Evolutionary conservation across 768 basidiomycete genomes (phyloP).

Genomic region (Russula sp.): DNA sequence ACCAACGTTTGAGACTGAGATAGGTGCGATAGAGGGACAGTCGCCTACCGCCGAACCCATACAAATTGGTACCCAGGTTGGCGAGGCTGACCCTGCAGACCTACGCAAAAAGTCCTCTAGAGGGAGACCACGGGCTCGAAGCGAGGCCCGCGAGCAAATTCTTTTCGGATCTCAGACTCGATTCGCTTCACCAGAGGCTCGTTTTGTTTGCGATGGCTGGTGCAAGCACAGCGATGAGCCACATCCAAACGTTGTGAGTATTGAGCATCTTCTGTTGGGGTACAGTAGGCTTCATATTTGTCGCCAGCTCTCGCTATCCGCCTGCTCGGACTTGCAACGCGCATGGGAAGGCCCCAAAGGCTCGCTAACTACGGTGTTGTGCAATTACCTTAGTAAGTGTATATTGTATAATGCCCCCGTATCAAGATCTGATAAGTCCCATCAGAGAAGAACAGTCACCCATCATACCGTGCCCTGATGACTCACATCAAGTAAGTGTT

Average conservation of each 20-base stretch:
- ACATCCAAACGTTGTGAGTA: constrained; percentile 24
- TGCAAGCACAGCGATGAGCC: constrained; percentile 11
- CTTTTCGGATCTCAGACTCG: constrained; percentile 9
- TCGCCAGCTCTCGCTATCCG: constrained; percentile 29
- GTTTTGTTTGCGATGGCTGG: constrained; percentile 30
- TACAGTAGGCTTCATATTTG: neutral
- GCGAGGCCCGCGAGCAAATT: neutral
- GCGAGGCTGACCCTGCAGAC: too few species aligned
- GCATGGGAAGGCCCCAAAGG: constrained; percentile 32
- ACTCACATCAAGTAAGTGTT: constrained; percentile 25
- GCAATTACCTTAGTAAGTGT: constrained; percentile 25
- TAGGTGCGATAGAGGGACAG: neutral
- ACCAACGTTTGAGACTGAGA: neutral
- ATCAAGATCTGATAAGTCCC: constrained; percentile 4
- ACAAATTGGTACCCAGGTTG: neutral
- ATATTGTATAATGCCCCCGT: neutral
- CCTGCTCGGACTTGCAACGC: constrained; percentile 32
- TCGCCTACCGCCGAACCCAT: neutral
- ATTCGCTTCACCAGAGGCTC: constrained; percentile 29
- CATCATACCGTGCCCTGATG: constrained; percentile 22
- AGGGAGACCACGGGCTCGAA: neutral
- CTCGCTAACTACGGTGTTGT: constrained; percentile 31
- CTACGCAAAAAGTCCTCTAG: too few species aligned
- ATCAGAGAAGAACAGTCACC: constrained; percentile 9
- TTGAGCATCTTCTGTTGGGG: neutral